Evolutionary conservation across 371 early-diverging fungal genomes (phyloP).

Genomic region (Umbelopsis sp.): DNA sequence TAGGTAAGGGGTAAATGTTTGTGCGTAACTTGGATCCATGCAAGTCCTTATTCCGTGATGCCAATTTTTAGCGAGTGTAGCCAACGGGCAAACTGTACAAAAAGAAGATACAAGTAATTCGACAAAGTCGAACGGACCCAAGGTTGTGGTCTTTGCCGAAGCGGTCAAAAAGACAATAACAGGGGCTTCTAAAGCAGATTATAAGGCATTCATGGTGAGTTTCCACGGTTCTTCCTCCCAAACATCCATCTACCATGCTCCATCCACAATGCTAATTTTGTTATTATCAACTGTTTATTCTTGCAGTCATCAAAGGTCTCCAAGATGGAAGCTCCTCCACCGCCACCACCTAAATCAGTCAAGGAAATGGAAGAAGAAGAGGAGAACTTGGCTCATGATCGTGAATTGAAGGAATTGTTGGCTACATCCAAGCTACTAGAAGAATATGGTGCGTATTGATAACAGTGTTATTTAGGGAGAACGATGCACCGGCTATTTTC

Average conservation of each 20-base stretch:
- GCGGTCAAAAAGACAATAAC: conserved; percentile 34
- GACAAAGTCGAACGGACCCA: conserved; percentile 29
- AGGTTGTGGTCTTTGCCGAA: conserved; percentile 48
- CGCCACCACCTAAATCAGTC: conserved; percentile 5
- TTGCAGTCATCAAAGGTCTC: conserved; percentile 40
- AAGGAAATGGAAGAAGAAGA: conserved; percentile 43
- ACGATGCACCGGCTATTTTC: too few relatives aligned
- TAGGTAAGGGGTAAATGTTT: neutral
- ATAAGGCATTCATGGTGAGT: conserved; percentile 47
- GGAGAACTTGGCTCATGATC: conserved; percentile 44
- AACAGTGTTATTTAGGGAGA: neutral
- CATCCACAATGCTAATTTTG: neutral
- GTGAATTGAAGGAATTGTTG: conserved; percentile 43
- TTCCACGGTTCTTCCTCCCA: neutral
- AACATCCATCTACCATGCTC: neutral
- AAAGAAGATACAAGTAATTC: neutral
- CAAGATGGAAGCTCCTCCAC: conserved; percentile 21
- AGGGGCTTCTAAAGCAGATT: conserved; percentile 29
- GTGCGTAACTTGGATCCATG: neutral
- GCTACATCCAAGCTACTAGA: conserved; percentile 47
- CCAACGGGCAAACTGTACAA: neutral
- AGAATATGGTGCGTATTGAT: conserved; percentile 37
- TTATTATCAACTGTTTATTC: neutral
- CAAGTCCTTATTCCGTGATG: neutral
- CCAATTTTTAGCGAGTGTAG: neutral